phyloP scores from a whole-genome alignment of 257 asterid genomes.

The Primulina eburnea region DNA sequence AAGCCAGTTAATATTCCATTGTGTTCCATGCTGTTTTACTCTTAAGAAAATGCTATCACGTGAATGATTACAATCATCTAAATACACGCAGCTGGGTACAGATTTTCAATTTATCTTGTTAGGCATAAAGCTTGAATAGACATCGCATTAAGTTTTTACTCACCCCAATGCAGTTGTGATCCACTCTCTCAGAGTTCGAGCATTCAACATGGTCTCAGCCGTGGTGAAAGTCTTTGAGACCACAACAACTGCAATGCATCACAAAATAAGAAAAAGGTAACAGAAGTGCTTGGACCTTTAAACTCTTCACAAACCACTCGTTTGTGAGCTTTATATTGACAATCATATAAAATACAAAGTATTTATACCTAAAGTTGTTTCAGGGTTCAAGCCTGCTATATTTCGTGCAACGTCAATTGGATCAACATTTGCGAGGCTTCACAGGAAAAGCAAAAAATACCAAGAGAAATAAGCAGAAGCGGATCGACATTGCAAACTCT shows the following conservation, averaged over 20 bases:
- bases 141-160: slow-evolving; percentile 25
- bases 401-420: slow-evolving; percentile 92
- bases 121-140: slow-evolving; percentile 11
- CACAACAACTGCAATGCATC: slow-evolving; percentile 72
- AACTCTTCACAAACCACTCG: slow-evolving; percentile 7
- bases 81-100: slow-evolving; percentile 14
- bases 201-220: slow-evolving; percentile 98
- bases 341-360: slow-evolving; percentile 14
- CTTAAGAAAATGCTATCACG: slow-evolving; percentile 10
- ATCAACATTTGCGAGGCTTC: slow-evolving; percentile 97
- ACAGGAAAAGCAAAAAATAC: slow-evolving; percentile 18
- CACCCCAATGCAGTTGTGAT: slow-evolving; percentile 89
- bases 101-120: slow-evolving; percentile 9
- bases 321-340: background rate
- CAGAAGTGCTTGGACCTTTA: slow-evolving; percentile 9
- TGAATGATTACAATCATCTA: slow-evolving; percentile 12
- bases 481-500: slow-evolving; percentile 17
- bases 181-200: slow-evolving; percentile 98
- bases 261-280: slow-evolving; percentile 11
- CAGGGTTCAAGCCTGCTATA: slow-evolving; percentile 82
- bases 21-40: background rate
- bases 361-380: slow-evolving; percentile 83
- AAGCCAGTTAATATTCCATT: slow-evolving; percentile 11
- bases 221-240: slow-evolving; percentile 98
- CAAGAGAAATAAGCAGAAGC: slow-evolving; percentile 19